A percentile compares a stretch with the other conserved stretches of the same genome.
These are phyloP conservation scores for Blastosporella zonata DNA, from an alignment of 1,284 basidiomycete genomes.

Conservation along the genomic window DNA sequence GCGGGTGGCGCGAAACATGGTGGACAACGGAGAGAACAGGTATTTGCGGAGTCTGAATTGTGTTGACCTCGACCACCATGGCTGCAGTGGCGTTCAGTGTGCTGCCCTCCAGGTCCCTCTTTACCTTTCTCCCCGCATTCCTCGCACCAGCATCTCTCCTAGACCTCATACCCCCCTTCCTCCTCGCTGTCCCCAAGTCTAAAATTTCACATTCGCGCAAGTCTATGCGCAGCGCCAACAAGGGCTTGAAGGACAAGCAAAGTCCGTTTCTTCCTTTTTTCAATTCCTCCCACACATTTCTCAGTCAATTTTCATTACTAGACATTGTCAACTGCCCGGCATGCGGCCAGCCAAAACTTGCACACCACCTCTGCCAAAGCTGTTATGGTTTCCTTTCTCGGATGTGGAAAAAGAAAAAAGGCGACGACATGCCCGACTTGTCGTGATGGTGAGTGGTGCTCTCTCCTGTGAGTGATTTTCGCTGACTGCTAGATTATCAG, in stretches of 20 bases:
- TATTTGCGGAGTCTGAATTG: slow-evolving; percentile 36
- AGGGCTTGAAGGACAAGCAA: slow-evolving; percentile 91
- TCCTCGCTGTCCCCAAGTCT: slow-evolving; percentile 93
- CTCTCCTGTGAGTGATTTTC: not conserved
- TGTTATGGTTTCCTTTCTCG: slow-evolving; percentile 83
- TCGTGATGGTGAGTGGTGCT: slow-evolving; percentile 23
- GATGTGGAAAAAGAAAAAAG: slow-evolving; percentile 51
- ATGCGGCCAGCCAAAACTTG: slow-evolving; percentile 87
- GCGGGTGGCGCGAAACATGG: slow-evolving; percentile 79
- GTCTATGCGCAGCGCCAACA: slow-evolving; percentile 92
- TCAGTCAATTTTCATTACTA: slow-evolving; percentile 28
- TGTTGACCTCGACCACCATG: slow-evolving; percentile 23
- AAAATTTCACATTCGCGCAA: slow-evolving; percentile 94
- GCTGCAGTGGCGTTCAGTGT: slow-evolving; percentile 36
- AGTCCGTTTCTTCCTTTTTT: slow-evolving; percentile 52
- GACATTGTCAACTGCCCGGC: slow-evolving; percentile 91
- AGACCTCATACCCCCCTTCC: slow-evolving; percentile 83
- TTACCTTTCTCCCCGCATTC: slow-evolving; percentile 26
- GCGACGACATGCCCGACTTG: slow-evolving; percentile 32
- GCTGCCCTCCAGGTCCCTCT: slow-evolving; percentile 23
- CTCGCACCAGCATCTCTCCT: slow-evolving; percentile 48
- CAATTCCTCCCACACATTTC: slow-evolving; percentile 14
- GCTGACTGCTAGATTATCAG: no score
- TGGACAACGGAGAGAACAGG: slow-evolving; percentile 14
- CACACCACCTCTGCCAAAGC: slow-evolving; percentile 84